Percentiles rank a stretch among this genome's conserved stretches.
These are phyloP conservation scores for Coemansia sp. DNA, from an alignment of 192 early-diverging fungal species.

Conservation along the genomic window DNA sequence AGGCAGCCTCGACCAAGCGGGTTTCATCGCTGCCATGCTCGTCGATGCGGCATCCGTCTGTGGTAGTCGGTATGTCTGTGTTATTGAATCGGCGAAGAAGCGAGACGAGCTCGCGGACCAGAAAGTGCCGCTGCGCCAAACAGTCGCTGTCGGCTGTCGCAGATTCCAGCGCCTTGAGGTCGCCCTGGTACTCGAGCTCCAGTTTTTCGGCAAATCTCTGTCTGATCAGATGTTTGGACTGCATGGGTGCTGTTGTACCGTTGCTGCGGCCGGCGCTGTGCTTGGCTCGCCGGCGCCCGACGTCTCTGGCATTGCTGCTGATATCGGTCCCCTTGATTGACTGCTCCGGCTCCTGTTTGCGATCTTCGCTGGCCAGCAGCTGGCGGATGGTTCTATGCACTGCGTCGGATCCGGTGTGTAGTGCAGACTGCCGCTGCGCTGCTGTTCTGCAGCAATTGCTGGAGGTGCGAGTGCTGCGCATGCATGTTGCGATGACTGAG, in stretches of 20 bases:
- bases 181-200: slow-evolving; percentile 10
- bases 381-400: neutral
- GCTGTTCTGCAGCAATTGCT: neutral
- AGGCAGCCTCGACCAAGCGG: slow-evolving; percentile 18
- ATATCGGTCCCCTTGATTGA: neutral
- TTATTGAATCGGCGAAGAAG: slow-evolving; percentile 16
- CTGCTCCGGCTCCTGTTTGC: neutral
- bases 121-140: slow-evolving; percentile 15
- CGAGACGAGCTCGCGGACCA: slow-evolving; percentile 32
- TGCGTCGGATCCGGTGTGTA: neutral
- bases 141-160: neutral
- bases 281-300: slow-evolving; percentile 5
- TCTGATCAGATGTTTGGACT: slow-evolving; percentile 14
- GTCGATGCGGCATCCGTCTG: neutral
- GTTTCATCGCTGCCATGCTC: neutral
- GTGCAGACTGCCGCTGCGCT: neutral
- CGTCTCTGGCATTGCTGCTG: neutral
- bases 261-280: neutral
- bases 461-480: neutral
- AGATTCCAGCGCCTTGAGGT: neutral
- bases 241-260: neutral
- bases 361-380: neutral
- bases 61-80: neutral
- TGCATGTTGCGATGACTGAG: neutral
- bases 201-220: slow-evolving; percentile 13